Conservation (phyloP, 2,329 filamentous ascomycete genomes). For the Cercospora citrullina region DNA sequence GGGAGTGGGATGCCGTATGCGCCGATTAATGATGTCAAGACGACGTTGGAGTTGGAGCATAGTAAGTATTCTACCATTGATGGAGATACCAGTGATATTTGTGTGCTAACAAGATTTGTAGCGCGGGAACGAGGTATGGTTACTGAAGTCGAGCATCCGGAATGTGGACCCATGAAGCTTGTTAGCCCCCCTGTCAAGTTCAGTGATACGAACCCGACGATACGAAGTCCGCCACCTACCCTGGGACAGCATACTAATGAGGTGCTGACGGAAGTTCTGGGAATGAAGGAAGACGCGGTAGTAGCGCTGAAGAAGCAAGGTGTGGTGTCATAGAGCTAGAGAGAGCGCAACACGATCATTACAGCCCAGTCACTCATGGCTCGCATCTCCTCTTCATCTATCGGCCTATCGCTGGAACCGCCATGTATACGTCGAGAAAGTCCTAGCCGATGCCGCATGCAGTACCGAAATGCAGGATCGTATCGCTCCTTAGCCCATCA, state of each 20-base stretch:
- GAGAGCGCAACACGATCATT: background rate
- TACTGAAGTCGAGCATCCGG: slow-evolving; percentile 76
- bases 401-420: background rate
- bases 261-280: slow-evolving; percentile 65
- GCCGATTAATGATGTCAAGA: slow-evolving; percentile 89
- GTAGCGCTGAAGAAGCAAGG: slow-evolving; percentile 63
- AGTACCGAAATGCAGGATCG: background rate
- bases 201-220: slow-evolving; percentile 74
- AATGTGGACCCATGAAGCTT: slow-evolving; percentile 82
- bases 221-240: slow-evolving; percentile 77
- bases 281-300: slow-evolving; percentile 61
- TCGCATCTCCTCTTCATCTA: background rate
- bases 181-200: slow-evolving; percentile 96
- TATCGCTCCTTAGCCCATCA: background rate
- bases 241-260: slow-evolving; percentile 86
- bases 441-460: too few relatives aligned
- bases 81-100: too few relatives aligned
- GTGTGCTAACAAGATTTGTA: too few relatives aligned
- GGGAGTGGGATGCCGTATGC: slow-evolving; percentile 93
- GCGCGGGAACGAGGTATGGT: slow-evolving; percentile 82
- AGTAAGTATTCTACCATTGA: slow-evolving; percentile 55
- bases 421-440: too few relatives aligned
- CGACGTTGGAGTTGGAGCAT: slow-evolving; percentile 80
- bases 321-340: slow-evolving; percentile 51
- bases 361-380: background rate